Evolutionary conservation across 495 filamentous ascomycete species (phyloP), one percentile per base, ranked within the genome.

Genomic region (Chaetomium tenue): DNA sequence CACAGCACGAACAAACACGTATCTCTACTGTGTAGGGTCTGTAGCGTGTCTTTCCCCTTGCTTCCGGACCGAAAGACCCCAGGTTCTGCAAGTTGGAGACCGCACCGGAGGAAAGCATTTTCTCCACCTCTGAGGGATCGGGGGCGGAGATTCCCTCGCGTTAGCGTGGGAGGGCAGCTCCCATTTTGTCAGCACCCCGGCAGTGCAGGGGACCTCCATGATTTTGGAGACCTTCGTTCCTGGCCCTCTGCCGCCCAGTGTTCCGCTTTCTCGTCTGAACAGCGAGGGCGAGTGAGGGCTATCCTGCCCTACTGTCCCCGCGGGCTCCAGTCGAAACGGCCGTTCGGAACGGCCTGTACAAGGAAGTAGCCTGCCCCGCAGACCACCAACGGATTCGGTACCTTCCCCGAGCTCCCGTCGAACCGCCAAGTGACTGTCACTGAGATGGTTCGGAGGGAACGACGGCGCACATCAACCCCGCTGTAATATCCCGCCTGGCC

Each of bases 211-310:
- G 8, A 39, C n/a, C 39, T 48, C 57, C 23, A 55, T 60, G 58
- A 8, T 18, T 20, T 25, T 18, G 0, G 33, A 42, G 13, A 47
- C 7, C 5, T 20, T 53, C 33, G 23, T 50, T 13, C 55, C 22
- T 44, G 55, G 9, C 47, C 8, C 20, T 37, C 6, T 30, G 28
- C 28, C 28, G 3, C 42, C 54, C 44, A 15, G n/a, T 28, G 18
- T 22, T 26, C 59, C 25, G 40, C 47, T 39, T 33, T 18, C 23
- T 48, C 59, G 26, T 61, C 59, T 20, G 13, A 61, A 54, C 56
- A 47, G 37, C 20, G 20, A 61, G 63, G 58, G 63, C 63, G 48
- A 47, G 37, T 20, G 20, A 61, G 63, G 58, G 58, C 63, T 55
- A 20, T 28, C 57, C 37, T 37, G 63, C 50, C 57, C 40, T 65